Base-by-base conservation (phyloP, 208 protist species). In the Leishmania turanica region DNA sequence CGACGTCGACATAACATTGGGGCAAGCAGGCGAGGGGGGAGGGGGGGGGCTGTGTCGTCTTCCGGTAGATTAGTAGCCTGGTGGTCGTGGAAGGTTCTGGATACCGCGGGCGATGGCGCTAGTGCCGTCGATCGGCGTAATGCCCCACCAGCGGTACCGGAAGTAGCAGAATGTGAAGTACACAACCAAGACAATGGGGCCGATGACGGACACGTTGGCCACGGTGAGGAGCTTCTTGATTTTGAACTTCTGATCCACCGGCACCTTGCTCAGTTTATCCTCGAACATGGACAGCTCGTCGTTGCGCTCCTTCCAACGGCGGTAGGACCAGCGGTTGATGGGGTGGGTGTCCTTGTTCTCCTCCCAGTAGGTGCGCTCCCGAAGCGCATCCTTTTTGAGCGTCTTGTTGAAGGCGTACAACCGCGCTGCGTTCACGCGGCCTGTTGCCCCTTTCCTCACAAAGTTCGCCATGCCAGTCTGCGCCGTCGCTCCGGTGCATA, bases 161-260 rank as follows among this genome's bases (percentile, higher is more conserved):
- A 84, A 86, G 83, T 92, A 95, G 80, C 90, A 95, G 62, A 96
- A 93, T 21, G 87, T 17, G 49, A 96, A 91, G 75, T 95, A 96
- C 45, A 89, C 45, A 24, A 92, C 78, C 31, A 95, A 77, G 19
- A 94, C 87, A 27, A 92, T 92, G 17, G 92, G 92, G 4, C 90
- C 90, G 75, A 93, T 82, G 51, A 96, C 77, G 17, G 92, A 94
- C 9, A 95, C 84, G 72, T 96, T 96, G 51, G 91, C 91, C 31
- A 96, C 92, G 5, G 91, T 95, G 74, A 96, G 85, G 0, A 96
- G 82, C 76, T 96, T 96, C 72, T 96, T 96, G 49, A 96, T 89
- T 79, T 96, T 95, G 78, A 95, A 95, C 82, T 96, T 95, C 74
- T 96, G 91, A 81, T 96, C 93, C 0, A 95, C 87, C 6, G 93